Base-by-base conservation (phyloP, 164 flowering plant genomes). In the Buxus sempervirens region DNA sequence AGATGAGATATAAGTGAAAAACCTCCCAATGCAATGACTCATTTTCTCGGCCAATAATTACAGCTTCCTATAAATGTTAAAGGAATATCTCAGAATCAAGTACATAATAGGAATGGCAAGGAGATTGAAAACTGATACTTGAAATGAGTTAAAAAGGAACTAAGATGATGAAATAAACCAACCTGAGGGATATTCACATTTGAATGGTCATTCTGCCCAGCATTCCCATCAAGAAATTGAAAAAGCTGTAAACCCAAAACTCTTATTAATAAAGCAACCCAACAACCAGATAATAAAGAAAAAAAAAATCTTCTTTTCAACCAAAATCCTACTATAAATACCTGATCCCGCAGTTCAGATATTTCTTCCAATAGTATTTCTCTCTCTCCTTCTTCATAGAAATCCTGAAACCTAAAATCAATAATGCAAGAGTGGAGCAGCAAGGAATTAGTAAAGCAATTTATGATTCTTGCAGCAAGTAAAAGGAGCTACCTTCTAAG, bases 301-400 rank as follows among this genome's bases (percentile, higher is more conserved):
- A 45, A 67, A 71, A 9, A 15, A 20, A 32, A 45, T 20, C 27
- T 32, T 15, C 18, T 27, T 54, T 27, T 57, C 66, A 51, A 21
- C 28, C 48, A 20, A 67, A 9, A 70, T 59, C 55, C 32, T 59
- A 66, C 51, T n/a, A n/a, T n/a, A 67, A 58, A 38, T 22, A 95
- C 98, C 94, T 89, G 93, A 74, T 87, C 78, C 42, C 97, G 87
- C 68, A 90, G 77, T 64, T 78, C 79, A 36, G 99, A 84, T 38
- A 91, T 75, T 81, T 96, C 99, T 32, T 69, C 72, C 70, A 87
- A 62, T 45, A 96, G 83, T 60, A 86, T 78, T 60, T 93, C 95
- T 67, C 90, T 88, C 85, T 96, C 99, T 51, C 97, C 98, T 79
- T 92, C 99, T 82, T 86, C 95, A 74, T 90, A 93, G 64, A 93